Percentiles rank a stretch among this genome's conserved stretches.
Conservation (phyloP, 2,329 filamentous ascomycete genomes). For the Arachnopeziza araneosa region DNA sequence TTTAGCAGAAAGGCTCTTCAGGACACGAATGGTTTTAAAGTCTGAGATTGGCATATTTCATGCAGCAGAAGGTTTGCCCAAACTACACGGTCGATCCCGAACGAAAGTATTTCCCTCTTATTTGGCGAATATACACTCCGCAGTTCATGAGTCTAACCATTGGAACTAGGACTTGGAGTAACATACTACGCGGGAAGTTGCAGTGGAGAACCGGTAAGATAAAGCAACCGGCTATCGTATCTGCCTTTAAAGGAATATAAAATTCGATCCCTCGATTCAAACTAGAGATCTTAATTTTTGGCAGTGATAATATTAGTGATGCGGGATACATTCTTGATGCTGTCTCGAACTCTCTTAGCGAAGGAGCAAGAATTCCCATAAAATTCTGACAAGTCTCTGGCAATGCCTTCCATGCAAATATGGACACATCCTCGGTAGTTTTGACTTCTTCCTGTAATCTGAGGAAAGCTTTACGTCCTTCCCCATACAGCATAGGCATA, state of each 20-base stretch:
- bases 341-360: neutral
- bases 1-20: too few species aligned
- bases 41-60: conserved; percentile 31
- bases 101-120: neutral
- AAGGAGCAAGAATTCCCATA: conserved; percentile 1
- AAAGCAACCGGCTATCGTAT: neutral
- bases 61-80: neutral
- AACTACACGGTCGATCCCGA: neutral
- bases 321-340: neutral
- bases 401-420: conserved; percentile 30
- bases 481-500: conserved; percentile 27
- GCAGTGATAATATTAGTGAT: neutral
- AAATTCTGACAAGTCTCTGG: neutral
- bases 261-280: neutral
- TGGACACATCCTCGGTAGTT: conserved; percentile 29
- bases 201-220: neutral
- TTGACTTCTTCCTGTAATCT: conserved; percentile 27
- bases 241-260: neutral
- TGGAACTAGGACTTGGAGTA: neutral
- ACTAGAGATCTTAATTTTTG: neutral
- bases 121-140: neutral
- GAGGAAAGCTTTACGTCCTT: conserved; percentile 22
- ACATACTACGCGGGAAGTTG: neutral
- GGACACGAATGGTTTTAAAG: conserved; percentile 36
- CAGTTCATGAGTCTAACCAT: neutral